Conservation (phyloP, 768 basidiomycete genomes). For the Suillus hirtellus region DNA sequence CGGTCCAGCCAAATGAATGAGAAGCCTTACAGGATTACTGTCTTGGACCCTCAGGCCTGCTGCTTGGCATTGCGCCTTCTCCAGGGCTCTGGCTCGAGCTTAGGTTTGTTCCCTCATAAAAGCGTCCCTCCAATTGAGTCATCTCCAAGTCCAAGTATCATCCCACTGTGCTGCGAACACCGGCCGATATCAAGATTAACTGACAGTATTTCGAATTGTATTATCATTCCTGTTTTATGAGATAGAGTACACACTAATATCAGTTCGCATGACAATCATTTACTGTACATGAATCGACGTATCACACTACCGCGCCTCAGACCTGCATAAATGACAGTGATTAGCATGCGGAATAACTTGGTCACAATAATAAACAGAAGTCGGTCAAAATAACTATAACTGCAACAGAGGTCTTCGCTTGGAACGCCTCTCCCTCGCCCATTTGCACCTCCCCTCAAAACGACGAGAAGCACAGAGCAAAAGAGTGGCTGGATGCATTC, state of each 20-base stretch:
- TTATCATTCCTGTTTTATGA: not conserved
- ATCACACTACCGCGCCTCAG: not conserved
- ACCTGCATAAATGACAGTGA: not conserved
- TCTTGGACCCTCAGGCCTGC: too few relatives aligned
- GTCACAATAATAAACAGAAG: not conserved
- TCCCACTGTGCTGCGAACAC: not conserved
- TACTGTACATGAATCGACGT: not conserved
- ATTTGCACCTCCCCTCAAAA: slow-evolving; percentile 30
- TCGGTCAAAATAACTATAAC: slow-evolving; percentile 38
- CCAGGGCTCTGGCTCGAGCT: too few relatives aligned
- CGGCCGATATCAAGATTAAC: too few relatives aligned
- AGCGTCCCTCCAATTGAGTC: too few relatives aligned
- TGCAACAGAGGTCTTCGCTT: slow-evolving; percentile 19
- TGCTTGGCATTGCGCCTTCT: too few relatives aligned
- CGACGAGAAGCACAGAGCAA: slow-evolving; percentile 23
- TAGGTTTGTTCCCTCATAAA: too few relatives aligned
- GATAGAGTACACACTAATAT: not conserved
- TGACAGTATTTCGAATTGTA: not conserved
- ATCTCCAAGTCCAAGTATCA: not conserved
- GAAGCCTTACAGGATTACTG: too few relatives aligned
- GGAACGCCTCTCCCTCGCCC: slow-evolving; percentile 19
- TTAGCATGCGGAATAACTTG: not conserved
- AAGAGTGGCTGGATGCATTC: slow-evolving; percentile 25
- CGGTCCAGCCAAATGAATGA: too few relatives aligned
- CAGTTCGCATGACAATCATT: not conserved